Evolutionary conservation across 1,284 basidiomycete species (phyloP), one percentile per base, ranked within the genome.

Genomic region (Ceratobasidium theobromae): DNA sequence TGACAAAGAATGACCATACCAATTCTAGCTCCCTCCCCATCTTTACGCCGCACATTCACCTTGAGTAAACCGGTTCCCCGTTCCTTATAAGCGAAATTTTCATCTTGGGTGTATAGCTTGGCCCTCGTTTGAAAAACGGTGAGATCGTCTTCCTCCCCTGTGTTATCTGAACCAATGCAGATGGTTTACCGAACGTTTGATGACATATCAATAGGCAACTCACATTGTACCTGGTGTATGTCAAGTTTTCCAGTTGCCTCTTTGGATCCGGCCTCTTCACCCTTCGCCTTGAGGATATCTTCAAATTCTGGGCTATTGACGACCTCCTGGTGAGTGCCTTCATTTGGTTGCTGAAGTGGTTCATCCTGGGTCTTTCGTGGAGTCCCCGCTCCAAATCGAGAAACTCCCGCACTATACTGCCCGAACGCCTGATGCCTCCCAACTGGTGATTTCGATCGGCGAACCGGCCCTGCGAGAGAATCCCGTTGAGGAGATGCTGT

Each of bases 91-190:
- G 83, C 80, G 54, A 80, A 83, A 67, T 80, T 79, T 73, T 84
- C 79, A 71, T 85, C 84, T 72, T 95, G 82, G 16, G 84, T 78
- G 74, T 86, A 96, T 32, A 98, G 78, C 78, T 96, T 97, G 48
- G 89, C 89, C 67, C 95, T 87, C 11, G 89, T 87, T 77, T 91
- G 89, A 75, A 88, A 86, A 46, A 93, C 77, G 0, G 90, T 94
- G 67, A 88, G 84, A 75, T 98, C 95, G 23, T 93, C 89, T 75
- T 98, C 95, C 76, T 98, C 95, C 9, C 95, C 95, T 0, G 95
- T 98, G 46, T 83, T 78, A 32, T 91, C 94, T 95, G 52, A 33
- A 12, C 40, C 27, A 6, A 48, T 41, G 11, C 30, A 12, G 5
- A 21, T 27, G 18, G 51, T n/a, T 4, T n/a, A n/a, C n/a, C n/a